These are phyloP conservation scores for Neonectria faginata DNA, from an alignment of 2,329 filamentous ascomycete genomes.

Conservation along the genomic window DNA sequence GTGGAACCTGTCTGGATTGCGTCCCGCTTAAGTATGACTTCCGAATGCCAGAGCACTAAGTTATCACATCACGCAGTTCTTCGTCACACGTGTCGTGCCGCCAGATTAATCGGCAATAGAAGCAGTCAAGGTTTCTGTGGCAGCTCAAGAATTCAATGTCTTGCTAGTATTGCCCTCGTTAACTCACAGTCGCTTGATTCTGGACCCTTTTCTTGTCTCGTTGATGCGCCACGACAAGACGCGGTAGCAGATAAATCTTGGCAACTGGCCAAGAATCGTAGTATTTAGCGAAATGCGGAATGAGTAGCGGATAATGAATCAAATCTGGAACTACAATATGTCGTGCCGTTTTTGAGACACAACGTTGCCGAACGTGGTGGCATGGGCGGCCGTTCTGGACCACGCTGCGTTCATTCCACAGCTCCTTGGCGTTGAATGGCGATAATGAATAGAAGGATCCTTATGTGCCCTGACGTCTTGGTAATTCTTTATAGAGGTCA, in stretches of 20 bases:
- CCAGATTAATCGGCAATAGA: neutral
- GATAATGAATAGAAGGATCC: neutral
- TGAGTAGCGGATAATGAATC: constrained; percentile 12
- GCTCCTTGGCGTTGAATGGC: constrained; percentile 10
- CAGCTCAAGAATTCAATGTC: constrained; percentile 6
- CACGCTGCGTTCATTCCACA: constrained; percentile 24
- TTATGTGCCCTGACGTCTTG: neutral
- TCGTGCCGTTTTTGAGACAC: constrained; percentile 36
- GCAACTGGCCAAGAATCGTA: neutral
- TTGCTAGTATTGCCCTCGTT: neutral
- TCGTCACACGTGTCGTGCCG: neutral
- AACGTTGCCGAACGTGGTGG: constrained; percentile 23
- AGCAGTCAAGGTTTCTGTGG: neutral
- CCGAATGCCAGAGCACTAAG: neutral
- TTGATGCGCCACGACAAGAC: constrained; percentile 13
- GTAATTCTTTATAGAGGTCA: neutral
- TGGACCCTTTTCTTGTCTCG: neutral
- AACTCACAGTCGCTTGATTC: neutral
- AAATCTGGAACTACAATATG: neutral
- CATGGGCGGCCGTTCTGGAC: constrained; percentile 25
- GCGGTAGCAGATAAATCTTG: neutral
- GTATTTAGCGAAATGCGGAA: neutral
- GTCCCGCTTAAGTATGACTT: neutral
- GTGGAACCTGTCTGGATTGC: neutral
- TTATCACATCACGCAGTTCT: neutral